phyloP scores from a whole-genome alignment of 345 rosid species.

The Camelina sativa region DNA sequence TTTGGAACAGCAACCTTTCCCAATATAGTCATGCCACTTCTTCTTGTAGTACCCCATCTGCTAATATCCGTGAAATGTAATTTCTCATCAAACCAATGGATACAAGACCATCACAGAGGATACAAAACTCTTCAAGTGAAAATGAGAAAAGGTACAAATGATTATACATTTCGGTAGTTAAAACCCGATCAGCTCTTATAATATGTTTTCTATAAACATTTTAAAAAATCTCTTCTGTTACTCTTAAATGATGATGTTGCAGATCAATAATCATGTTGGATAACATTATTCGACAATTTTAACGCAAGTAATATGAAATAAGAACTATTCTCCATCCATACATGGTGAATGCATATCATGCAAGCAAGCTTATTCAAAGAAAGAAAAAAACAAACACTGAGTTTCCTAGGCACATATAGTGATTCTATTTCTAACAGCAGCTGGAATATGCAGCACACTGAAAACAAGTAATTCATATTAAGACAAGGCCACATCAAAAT shows the following conservation, averaged over 20 bases:
- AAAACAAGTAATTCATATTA: not conserved
- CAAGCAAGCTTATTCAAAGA: conserved; percentile 15
- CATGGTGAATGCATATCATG: not conserved
- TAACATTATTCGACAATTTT: not conserved
- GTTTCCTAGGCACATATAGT: conserved; percentile 10
- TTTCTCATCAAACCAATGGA: conserved; percentile 13
- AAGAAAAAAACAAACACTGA: not conserved
- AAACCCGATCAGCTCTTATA: not conserved
- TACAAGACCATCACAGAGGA: conserved; percentile 13
- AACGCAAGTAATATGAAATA: not conserved
- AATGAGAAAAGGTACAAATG: conserved; percentile 7
- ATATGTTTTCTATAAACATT: not conserved
- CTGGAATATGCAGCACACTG: not conserved
- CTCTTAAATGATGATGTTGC: not conserved
- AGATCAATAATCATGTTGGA: not conserved
- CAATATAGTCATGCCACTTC: conserved; percentile 88
- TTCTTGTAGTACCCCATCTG: conserved; percentile 86
- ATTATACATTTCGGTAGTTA: not conserved
- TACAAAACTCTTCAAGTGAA: conserved; percentile 1
- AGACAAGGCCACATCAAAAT: conserved; percentile 10
- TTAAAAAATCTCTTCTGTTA: not conserved
- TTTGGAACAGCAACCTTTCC: conserved; percentile 98
- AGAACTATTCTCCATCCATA: not conserved
- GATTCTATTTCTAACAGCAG: conserved; percentile 10
- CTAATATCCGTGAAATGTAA: conserved; percentile 28